Base-by-base conservation (phyloP, 2,329 filamentous ascomycete genomes). In the Fusarium euwallaceae region DNA sequence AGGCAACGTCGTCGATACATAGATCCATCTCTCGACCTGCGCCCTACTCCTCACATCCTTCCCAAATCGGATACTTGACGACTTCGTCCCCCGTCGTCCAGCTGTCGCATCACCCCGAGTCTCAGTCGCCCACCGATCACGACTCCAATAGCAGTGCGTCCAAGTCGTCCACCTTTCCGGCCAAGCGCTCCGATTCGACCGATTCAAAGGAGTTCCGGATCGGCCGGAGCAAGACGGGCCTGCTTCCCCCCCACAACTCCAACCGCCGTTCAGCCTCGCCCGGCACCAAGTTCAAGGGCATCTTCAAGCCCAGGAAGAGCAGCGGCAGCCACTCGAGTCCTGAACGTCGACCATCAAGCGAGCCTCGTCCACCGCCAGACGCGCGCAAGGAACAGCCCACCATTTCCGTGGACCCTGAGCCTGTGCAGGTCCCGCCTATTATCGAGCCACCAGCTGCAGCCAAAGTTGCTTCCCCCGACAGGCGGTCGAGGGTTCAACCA, bases 81-180 rank as follows among this genome's bases (percentile, higher is more conserved):
- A 90, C 91, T 37, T 93, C 92, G 34, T 93, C 92, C 24, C 90
- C 92, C 36, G 83, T 92, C 68, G 88, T 93, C 61, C 91, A 92
- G 78, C 88, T 89, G 59, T 86, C 85, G 27, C 88, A 88, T 73
- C 79, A 88, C 37, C 62, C 70, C 11, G 76, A 79, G 45, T 72
- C 72, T 10, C 74, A 77, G 29, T 66, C 74, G n/a, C 64, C 70
- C 56, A 75, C 70, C 36, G 76, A 79, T 63, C 53, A 61, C 39
- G 78, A 79, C 41, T 78, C 71, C 61, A 78, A 75, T 29, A 79
- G 78, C 62, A 78, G 74, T 53, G 45, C 70, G 9, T 76, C 77
- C 58, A 79, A 75, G 65, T 77, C 78, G 36, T 72, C 75, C 22
- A 77, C 76, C 24, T 79, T 78, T 41, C 78, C 75, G 43, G 55